Base-by-base conservation (phyloP, 1,284 basidiomycete genomes). In the Fomitiporia mediterranea region DNA sequence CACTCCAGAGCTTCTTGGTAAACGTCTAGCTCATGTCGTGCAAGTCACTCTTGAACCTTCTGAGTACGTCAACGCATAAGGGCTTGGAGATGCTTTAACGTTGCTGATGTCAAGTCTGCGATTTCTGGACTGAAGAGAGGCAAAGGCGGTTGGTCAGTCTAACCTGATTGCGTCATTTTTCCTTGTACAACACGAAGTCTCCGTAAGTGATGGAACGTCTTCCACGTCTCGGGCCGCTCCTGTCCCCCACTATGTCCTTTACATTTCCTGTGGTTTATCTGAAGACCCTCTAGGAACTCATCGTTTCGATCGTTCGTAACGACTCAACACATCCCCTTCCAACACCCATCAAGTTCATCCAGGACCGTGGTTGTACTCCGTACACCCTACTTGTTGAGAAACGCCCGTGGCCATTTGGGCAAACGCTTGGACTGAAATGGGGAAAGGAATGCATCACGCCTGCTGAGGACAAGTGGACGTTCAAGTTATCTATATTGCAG, bases 151-250 rank as follows among this genome's bases (percentile, higher is more conserved):
- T 8, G 11, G 30, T n/a, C 23, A 43, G 3, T 34, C 50, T 13
- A 50, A 59, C 8, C 35, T 49, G 19, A 35, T 56, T 15, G 53
- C 57, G n/a, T 23, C 39, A 11, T 59, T 47, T 34, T 59, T 55
- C 38, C 47, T 51, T 3, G 48, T 59, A 3, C 57, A 59, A 40
- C 57, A 52, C 21, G 48, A 59, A 30, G 32, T 59, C 13, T 59
- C 57, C 2, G 57, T 59, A 19, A 42, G 51, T 57, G 17, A 0
- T 35, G 19, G 23, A 9, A 46, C n/a, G n/a, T n/a, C n/a, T n/a
- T n/a, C n/a, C n/a, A 28, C 15, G 13, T 30, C 17, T 46, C 23
- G 9, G 1, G 13, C 2, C 15, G 6, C 27, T n/a, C 13, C 4
- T 6, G 4, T 3, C 19, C 2, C 44, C 27, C 11, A 34, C 23